phyloP scores from a whole-genome alignment of 2,329 filamentous ascomycete genomes.

The Pezicula radicicola region DNA sequence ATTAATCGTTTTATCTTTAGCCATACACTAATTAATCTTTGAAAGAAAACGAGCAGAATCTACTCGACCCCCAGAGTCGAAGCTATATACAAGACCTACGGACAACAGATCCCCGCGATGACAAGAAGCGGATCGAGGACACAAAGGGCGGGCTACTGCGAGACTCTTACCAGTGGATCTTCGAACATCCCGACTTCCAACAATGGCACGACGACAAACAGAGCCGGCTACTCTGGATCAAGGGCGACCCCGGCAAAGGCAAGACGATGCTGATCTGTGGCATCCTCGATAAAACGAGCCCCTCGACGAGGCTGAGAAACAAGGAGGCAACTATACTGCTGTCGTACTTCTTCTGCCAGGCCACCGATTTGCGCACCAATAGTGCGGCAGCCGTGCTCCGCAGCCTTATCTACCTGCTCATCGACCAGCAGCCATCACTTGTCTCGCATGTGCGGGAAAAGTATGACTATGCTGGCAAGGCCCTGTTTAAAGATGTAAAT shows the following conservation, averaged over 20 bases:
- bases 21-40: no score
- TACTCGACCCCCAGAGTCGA: no score
- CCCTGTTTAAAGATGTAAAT: slow-evolving; percentile 35
- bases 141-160: slow-evolving; percentile 22
- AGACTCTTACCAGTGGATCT: slow-evolving; percentile 32
- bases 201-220: slow-evolving; percentile 20
- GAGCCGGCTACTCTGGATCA: slow-evolving; percentile 31
- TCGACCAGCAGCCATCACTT: slow-evolving; percentile 28
- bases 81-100: no score
- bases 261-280: slow-evolving; percentile 30
- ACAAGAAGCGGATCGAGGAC: slow-evolving; percentile 13
- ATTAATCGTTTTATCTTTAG: no score
- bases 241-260: no score
- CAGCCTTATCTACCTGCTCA: slow-evolving; percentile 40
- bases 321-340: background rate
- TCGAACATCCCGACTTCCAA: slow-evolving; percentile 23
- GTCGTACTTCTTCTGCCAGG: slow-evolving; percentile 42
- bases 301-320: background rate
- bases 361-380: slow-evolving; percentile 33
- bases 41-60: no score
- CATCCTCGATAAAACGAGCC: slow-evolving; percentile 24
- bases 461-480: slow-evolving; percentile 29
- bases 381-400: slow-evolving; percentile 37
- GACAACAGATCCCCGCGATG: slow-evolving; percentile 8
- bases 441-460: slow-evolving; percentile 29